A percentile compares a stretch with the other conserved stretches of the same genome.
These are phyloP conservation scores for Diplodia corticola DNA, from an alignment of 2,329 filamentous ascomycete species.

Conservation along the genomic window DNA sequence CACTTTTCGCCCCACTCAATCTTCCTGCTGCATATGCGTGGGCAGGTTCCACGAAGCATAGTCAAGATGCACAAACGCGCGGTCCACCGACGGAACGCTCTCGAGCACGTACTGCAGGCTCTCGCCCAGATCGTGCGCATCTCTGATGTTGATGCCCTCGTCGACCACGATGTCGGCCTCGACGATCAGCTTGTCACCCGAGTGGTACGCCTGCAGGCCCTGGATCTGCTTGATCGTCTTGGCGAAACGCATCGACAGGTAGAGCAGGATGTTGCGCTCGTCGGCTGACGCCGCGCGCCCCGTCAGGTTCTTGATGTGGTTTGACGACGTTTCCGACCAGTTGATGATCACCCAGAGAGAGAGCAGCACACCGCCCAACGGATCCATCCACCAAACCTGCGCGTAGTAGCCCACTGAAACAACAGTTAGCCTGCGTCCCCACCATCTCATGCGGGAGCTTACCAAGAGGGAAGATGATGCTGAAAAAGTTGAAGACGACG, in stretches of 20 bases:
- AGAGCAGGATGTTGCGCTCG: slow-evolving; percentile 81
- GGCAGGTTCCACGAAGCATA: slow-evolving; percentile 54
- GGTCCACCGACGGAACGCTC: slow-evolving; percentile 72
- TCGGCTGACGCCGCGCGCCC: slow-evolving; percentile 77
- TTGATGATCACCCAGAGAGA: slow-evolving; percentile 77
- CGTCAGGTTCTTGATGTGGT: slow-evolving; percentile 78
- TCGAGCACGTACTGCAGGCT: slow-evolving; percentile 81
- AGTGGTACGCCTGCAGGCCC: slow-evolving; percentile 80
- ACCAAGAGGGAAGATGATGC: slow-evolving; percentile 80
- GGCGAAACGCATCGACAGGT: slow-evolving; percentile 91
- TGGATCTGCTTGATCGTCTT: slow-evolving; percentile 84
- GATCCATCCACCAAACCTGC: slow-evolving; percentile 81
- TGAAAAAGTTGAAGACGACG: slow-evolving; percentile 87
- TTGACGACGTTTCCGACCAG: slow-evolving; percentile 71
- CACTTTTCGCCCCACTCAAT: slow-evolving; percentile 11
- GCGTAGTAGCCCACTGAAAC: slow-evolving; percentile 67
- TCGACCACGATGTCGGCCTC: slow-evolving; percentile 83
- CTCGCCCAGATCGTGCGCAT: slow-evolving; percentile 79
- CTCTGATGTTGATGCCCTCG: slow-evolving; percentile 70
- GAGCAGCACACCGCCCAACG: slow-evolving; percentile 75
- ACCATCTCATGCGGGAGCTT: slow-evolving; percentile 30
- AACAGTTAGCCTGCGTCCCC: slow-evolving; percentile 13
- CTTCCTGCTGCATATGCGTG: slow-evolving; percentile 52
- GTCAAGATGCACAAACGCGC: slow-evolving; percentile 56
- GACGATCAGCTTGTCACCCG: slow-evolving; percentile 81